These are phyloP conservation scores for Gamarada debralockiae DNA, from an alignment of 495 filamentous ascomycete species.

Conservation along the genomic window DNA sequence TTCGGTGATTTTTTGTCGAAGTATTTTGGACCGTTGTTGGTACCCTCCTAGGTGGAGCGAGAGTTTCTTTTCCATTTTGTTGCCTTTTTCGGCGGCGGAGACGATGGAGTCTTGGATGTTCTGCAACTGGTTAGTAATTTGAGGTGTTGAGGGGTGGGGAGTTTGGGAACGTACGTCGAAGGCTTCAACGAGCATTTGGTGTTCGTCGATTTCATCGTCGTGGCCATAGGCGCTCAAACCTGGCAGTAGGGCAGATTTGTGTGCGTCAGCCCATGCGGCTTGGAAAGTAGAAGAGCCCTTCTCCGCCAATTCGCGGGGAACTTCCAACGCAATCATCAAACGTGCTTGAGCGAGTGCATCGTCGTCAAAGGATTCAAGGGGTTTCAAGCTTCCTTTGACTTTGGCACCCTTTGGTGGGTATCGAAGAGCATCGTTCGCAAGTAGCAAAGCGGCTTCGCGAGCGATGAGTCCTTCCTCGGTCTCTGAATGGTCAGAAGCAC, in stretches of 20 bases:
- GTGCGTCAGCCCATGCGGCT: slow-evolving; percentile 61
- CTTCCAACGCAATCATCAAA: slow-evolving; percentile 70
- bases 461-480: slow-evolving; percentile 57
- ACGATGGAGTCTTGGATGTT: slow-evolving; percentile 67
- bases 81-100: slow-evolving; percentile 69
- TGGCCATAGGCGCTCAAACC: slow-evolving; percentile 70
- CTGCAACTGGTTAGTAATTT: slow-evolving; percentile 42
- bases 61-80: slow-evolving; percentile 93
- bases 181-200: slow-evolving; percentile 54
- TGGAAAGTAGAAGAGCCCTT: slow-evolving; percentile 58
- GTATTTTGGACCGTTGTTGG: slow-evolving; percentile 74
- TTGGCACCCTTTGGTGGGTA: slow-evolving; percentile 66
- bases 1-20: slow-evolving; percentile 77
- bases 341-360: slow-evolving; percentile 66
- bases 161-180: slow-evolving; percentile 55
- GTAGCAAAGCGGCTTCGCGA: slow-evolving; percentile 69
- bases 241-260: slow-evolving; percentile 56
- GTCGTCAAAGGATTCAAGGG: slow-evolving; percentile 68
- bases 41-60: slow-evolving; percentile 84
- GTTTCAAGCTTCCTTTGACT: slow-evolving; percentile 54
- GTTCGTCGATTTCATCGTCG: slow-evolving; percentile 64
- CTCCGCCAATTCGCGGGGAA: slow-evolving; percentile 51
- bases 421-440: slow-evolving; percentile 75
- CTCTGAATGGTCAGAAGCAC: slow-evolving; percentile 48
- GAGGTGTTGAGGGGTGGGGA: slow-evolving; percentile 5